A percentile compares a stretch with the other conserved stretches of the same genome.
Conservation (phyloP, 2,329 filamentous ascomycete genomes). For the Sporothrix luriei region DNA sequence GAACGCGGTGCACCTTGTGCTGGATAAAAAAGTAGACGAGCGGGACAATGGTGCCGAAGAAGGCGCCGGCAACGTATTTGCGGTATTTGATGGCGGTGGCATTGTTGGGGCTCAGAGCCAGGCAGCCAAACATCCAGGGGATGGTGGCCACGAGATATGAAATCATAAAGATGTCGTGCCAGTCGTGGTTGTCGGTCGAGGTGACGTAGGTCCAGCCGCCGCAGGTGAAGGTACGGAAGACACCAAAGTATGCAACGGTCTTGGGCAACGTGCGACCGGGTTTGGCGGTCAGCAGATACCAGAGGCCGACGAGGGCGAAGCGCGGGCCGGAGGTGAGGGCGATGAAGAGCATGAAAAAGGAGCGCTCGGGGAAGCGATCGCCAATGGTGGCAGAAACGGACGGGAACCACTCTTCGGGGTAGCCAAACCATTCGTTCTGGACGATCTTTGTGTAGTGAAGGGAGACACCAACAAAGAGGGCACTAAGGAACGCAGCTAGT, state of each 20-base stretch:
- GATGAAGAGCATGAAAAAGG: slow-evolving; percentile 96
- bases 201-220: slow-evolving; percentile 99
- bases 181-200: slow-evolving; percentile 96
- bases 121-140: slow-evolving; percentile 91
- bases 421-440: slow-evolving; percentile 93
- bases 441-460: slow-evolving; percentile 98
- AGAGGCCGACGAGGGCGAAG: slow-evolving; percentile 86
- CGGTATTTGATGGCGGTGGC: slow-evolving; percentile 81
- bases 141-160: slow-evolving; percentile 92
- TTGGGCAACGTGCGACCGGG: slow-evolving; percentile 76
- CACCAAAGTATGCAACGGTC: slow-evolving; percentile 74
- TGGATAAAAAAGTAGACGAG: slow-evolving; percentile 97
- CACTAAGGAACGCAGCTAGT: slow-evolving; percentile 82
- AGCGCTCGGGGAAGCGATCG: slow-evolving; percentile 93
- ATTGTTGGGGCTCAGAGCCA: slow-evolving; percentile 84
- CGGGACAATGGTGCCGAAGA: slow-evolving; percentile 88
- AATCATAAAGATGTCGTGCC: slow-evolving; percentile 99
- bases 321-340: slow-evolving; percentile 93
- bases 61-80: slow-evolving; percentile 78
- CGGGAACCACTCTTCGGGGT: slow-evolving; percentile 94
- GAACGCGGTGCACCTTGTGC: slow-evolving; percentile 92
- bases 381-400: slow-evolving; percentile 96
- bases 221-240: slow-evolving; percentile 89
- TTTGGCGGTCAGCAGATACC: slow-evolving; percentile 83
- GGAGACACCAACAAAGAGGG: slow-evolving; percentile 74